These are phyloP conservation scores for Neurospora terricola DNA, from an alignment of 495 filamentous ascomycete species.

Conservation along the genomic window DNA sequence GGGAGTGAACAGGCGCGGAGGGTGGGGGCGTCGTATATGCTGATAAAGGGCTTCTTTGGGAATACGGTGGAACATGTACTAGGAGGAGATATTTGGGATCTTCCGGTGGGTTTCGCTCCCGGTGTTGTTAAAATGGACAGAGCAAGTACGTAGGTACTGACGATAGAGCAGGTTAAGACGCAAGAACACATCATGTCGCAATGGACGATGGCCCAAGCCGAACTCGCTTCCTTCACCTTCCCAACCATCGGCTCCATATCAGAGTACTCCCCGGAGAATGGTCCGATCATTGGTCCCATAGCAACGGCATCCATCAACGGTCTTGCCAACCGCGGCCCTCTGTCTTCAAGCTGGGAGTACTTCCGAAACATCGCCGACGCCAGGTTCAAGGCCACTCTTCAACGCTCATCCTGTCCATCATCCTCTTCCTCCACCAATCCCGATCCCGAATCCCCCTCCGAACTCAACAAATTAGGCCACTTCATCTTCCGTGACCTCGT, in stretches of 20 bases:
- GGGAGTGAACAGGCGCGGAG: conserved; percentile 9
- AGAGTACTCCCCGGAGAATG: background rate
- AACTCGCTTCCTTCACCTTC: conserved; percentile 5
- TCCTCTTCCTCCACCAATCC: background rate
- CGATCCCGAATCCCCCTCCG: background rate
- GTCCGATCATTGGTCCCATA: conserved; percentile 4
- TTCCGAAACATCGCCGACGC: background rate
- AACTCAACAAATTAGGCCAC: background rate
- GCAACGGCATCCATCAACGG: conserved; percentile 4
- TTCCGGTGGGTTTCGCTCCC: conserved; percentile 11
- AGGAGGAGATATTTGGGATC: conserved; percentile 10
- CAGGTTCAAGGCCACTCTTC: background rate
- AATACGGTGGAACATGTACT: conserved; percentile 15
- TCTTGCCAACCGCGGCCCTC: conserved; percentile 1
- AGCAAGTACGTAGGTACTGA: background rate
- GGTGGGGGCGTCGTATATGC: conserved; percentile 21
- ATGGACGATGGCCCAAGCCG: conserved; percentile 15
- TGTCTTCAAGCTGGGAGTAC: conserved; percentile 7
- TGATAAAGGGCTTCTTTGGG: conserved; percentile 23
- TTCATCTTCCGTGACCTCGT: background rate
- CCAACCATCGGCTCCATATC: conserved; percentile 11
- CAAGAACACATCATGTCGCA: conserved; percentile 22
- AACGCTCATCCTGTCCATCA: background rate
- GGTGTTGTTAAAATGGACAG: background rate
- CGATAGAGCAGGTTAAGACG: conserved; percentile 5